Evolutionary conservation across 345 rosid genomes (phyloP).

Genomic region (Sonneratia caseolaris): DNA sequence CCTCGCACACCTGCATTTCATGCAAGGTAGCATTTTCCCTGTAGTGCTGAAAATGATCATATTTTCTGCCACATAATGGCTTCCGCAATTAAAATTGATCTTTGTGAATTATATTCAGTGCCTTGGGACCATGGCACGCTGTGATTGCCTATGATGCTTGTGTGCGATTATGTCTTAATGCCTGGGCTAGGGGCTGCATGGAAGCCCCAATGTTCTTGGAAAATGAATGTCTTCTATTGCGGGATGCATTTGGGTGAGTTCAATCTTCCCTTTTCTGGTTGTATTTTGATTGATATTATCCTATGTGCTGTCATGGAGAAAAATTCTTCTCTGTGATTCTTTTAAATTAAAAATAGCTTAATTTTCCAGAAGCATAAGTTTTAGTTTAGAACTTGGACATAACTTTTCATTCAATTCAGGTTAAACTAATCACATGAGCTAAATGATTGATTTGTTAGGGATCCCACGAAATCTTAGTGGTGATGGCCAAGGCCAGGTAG

Average conservation of each 20-base stretch:
- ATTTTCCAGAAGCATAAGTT: not conserved
- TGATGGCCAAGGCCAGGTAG: not conserved
- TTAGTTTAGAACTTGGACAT: not conserved
- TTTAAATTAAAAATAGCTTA: not conserved
- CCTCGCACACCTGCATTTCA: slow-evolving; percentile 84
- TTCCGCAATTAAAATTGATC: not conserved
- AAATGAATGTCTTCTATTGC: slow-evolving; percentile 77
- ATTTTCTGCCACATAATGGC: not conserved
- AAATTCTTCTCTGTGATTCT: not conserved
- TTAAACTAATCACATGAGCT: not conserved
- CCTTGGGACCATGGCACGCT: slow-evolving; percentile 95
- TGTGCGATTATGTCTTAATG: slow-evolving; percentile 93
- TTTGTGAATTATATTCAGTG: slow-evolving; percentile 32
- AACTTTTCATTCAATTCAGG: not conserved
- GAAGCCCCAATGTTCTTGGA: slow-evolving; percentile 96
- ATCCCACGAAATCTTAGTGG: no score
- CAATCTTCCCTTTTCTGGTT: not conserved
- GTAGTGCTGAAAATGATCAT: not conserved
- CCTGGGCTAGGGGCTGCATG: slow-evolving; percentile 98
- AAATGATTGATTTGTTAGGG: not conserved
- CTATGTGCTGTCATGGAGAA: not conserved
- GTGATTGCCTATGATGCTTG: slow-evolving; percentile 96
- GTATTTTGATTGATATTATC: not conserved
- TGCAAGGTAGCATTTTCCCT: slow-evolving; percentile 47
- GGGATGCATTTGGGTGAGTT: slow-evolving; percentile 83